Evolutionary conservation across 106 monocot species (phyloP), one percentile per base, ranked within the genome.

Genomic region (Dioscorea alata): DNA sequence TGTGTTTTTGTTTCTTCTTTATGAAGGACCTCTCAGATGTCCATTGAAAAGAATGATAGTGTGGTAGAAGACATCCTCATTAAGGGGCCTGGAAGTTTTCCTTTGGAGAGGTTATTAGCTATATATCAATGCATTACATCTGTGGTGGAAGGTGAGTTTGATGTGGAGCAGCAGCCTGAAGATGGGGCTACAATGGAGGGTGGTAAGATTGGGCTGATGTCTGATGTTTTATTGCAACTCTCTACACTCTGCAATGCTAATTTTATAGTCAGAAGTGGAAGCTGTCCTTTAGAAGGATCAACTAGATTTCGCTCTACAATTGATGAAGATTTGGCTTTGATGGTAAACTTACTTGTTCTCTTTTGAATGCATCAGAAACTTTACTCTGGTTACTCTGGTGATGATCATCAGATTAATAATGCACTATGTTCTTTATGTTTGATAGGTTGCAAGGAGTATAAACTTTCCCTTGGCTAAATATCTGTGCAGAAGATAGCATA

Each of bases 1-100:
- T 33, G 57, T 7, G 19, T 53, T 52, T 60, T 63, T 32, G 28
- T 12, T 63, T 63, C 31, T 63, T 64, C 57, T 78, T 0, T 20
- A 18, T 64, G 33, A 48, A 99, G 90, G 85, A 83, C 71, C 71
- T 87, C 83, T 18, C 84, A 85, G 66, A 68, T 81, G 57, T 75
- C 85, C 23, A 76, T 87, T 20, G 79, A 85, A 53, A 48, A 75
- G n/a, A 87, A 85, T 42, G 89, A 93, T 8, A 61, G 51, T 22
- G 77, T 76, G 75, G 85, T 71, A 23, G 70, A 92, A 76, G 89
- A 87, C 68, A 68, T 85, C 33, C 75, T 90, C 50, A 79, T 90
- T 75, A 99, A 93, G 71, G 99, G 93, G 50, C 99, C 99, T 33
- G 99, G 90, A 53, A 93, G 72, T 64, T 99, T 99, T 60, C 92